phyloP scores from a whole-genome alignment of 2,329 filamentous ascomycete species.

The Penicillium italicum region DNA sequence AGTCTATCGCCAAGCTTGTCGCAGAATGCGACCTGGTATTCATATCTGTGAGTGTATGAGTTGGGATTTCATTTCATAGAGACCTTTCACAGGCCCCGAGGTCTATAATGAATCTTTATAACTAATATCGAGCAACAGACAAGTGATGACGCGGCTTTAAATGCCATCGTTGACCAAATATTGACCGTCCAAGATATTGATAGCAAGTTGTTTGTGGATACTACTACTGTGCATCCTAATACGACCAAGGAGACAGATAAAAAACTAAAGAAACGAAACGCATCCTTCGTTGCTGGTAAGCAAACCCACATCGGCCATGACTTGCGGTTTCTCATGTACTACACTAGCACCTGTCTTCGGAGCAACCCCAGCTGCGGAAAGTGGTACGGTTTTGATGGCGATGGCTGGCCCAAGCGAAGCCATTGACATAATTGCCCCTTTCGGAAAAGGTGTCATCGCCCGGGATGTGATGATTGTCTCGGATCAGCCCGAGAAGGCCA shows the following conservation, averaged over 20 bases:
- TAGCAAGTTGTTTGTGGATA: slow-evolving; percentile 11
- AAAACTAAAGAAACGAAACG: neutral
- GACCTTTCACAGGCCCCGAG: too few species aligned
- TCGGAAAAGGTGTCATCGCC: slow-evolving; percentile 10
- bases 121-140: neutral
- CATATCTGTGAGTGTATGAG: slow-evolving; percentile 10
- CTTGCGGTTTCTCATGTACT: neutral
- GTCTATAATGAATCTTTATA: neutral
- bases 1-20: slow-evolving; percentile 7
- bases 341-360: slow-evolving; percentile 12
- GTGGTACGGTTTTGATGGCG: slow-evolving; percentile 9
- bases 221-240: slow-evolving; percentile 13
- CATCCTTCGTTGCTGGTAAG: slow-evolving; percentile 7
- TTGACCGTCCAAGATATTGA: slow-evolving; percentile 2
- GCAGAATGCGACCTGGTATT: slow-evolving; percentile 7
- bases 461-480: slow-evolving; percentile 12
- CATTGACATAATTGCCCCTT: neutral
- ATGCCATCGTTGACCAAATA: neutral
- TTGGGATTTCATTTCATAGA: neutral
- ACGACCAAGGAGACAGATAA: slow-evolving; percentile 3
- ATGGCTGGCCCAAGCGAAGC: slow-evolving; percentile 2
- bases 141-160: slow-evolving; percentile 4
- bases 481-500: slow-evolving; percentile 13
- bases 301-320: neutral
- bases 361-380: slow-evolving; percentile 9